These are phyloP conservation scores for Zygosaccharomyces sapae DNA, from an alignment of 1,139 yeast species.

Conservation along the genomic window DNA sequence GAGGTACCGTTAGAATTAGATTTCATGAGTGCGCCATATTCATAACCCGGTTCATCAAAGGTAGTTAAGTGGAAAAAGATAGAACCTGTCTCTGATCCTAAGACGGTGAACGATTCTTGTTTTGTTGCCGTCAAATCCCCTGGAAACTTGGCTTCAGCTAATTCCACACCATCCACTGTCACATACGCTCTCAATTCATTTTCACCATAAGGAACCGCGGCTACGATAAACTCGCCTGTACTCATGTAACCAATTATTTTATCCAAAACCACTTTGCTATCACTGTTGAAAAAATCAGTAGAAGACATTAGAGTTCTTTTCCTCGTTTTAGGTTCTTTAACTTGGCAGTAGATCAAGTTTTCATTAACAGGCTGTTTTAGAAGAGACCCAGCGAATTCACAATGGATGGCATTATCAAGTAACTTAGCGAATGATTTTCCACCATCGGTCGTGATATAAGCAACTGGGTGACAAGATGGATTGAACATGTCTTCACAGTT, in stretches of 20 bases:
- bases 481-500: conserved; percentile 48
- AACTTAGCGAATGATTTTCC: conserved; percentile 60
- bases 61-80: conserved; percentile 83
- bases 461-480: conserved; percentile 50
- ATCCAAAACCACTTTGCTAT: conserved; percentile 42
- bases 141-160: conserved; percentile 81
- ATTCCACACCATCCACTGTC: conserved; percentile 74
- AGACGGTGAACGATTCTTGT: conserved; percentile 78
- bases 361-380: conserved; percentile 41
- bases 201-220: conserved; percentile 49
- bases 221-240: conserved; percentile 63
- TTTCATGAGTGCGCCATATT: conserved; percentile 79
- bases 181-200: conserved; percentile 61
- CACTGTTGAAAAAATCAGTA: conserved; percentile 47
- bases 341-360: conserved; percentile 61
- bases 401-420: conserved; percentile 48
- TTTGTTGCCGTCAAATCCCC: conserved; percentile 49
- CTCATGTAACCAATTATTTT: conserved; percentile 62
- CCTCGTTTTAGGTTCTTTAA: conserved; percentile 34
- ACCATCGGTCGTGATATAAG: conserved; percentile 58
- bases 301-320: conserved; percentile 46
- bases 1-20: conserved; percentile 94
- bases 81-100: conserved; percentile 71
- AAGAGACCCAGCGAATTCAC: conserved; percentile 65
- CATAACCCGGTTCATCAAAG: conserved; percentile 45